Evolutionary conservation across 2,329 filamentous ascomycete genomes (phyloP).

Genomic region (Calonectria leucothoes): DNA sequence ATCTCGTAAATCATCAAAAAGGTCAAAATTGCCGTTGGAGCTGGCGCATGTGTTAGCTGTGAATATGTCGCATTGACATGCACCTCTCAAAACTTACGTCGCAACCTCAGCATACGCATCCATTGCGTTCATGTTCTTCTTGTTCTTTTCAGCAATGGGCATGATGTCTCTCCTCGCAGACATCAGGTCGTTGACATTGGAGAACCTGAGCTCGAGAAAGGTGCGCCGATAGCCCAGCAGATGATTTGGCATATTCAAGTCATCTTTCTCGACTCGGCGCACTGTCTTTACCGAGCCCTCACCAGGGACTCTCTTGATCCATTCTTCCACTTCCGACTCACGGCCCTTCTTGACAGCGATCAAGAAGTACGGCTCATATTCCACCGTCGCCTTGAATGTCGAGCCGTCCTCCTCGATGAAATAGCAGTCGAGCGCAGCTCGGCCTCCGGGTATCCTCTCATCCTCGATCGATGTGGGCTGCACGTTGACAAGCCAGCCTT

Average conservation of each 20-base stretch:
- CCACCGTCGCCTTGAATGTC: conserved; percentile 95
- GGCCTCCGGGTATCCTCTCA: conserved; percentile 83
- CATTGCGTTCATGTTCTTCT: conserved; percentile 95
- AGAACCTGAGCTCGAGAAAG: conserved; percentile 88
- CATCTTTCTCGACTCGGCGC: conserved; percentile 87
- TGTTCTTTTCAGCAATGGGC: conserved; percentile 96
- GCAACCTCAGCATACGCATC: conserved; percentile 98
- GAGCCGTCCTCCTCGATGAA: conserved; percentile 91
- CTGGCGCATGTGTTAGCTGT: conserved; percentile 33
- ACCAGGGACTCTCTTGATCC: conserved; percentile 80
- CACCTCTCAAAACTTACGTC: conserved; percentile 66
- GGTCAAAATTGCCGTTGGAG: conserved; percentile 85
- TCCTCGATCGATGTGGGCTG: conserved; percentile 91
- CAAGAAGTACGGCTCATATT: conserved; percentile 97
- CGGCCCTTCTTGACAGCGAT: conserved; percentile 88
- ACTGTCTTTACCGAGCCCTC: conserved; percentile 87
- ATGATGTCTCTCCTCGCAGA: conserved; percentile 86
- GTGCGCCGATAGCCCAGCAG: conserved; percentile 89
- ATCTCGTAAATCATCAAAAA: conserved; percentile 90
- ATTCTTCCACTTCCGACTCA: conserved; percentile 96
- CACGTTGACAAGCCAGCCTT: conserved; percentile 96
- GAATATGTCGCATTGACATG: not conserved
- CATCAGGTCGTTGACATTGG: conserved; percentile 87
- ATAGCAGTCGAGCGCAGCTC: conserved; percentile 94
- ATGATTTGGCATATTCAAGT: conserved; percentile 95